A percentile compares a stretch with the other conserved stretches of the same genome.
Evolutionary conservation across 208 protist genomes (phyloP).

Genomic region (Leishmania aethiopica): DNA sequence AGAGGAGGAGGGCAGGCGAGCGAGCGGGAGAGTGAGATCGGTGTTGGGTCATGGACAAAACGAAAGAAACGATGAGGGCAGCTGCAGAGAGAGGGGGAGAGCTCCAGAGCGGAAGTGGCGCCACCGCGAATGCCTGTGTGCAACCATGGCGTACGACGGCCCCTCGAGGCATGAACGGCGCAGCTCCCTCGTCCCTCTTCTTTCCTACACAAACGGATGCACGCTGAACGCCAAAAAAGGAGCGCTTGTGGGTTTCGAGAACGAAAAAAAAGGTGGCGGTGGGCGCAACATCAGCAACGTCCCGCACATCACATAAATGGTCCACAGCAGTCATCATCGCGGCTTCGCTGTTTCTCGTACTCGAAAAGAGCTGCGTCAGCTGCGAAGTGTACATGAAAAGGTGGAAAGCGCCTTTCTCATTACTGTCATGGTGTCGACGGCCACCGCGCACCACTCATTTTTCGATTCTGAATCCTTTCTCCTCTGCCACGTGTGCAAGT

Average conservation of each 20-base stretch:
- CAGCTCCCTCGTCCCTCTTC: not conserved
- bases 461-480: not conserved
- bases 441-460: not conserved
- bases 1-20: not conserved
- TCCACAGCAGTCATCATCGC: not conserved
- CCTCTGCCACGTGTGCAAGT: not conserved
- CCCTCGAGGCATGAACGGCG: not conserved
- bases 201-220: not conserved
- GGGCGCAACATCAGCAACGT: not conserved
- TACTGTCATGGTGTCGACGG: not conserved
- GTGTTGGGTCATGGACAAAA: not conserved
- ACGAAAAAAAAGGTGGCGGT: not conserved
- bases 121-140: not conserved
- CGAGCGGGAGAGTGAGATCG: not conserved
- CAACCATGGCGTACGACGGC: not conserved
- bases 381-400: not conserved
- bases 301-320: not conserved
- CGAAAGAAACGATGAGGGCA: not conserved
- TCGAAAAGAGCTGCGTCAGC: not conserved
- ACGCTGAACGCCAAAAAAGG: not conserved
- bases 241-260: not conserved
- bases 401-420: not conserved
- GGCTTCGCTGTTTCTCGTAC: not conserved
- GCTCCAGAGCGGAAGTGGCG: not conserved
- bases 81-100: not conserved